These are phyloP conservation scores for Flaveria robusta DNA, from an alignment of 129 eudicot species.

Conservation along the genomic window DNA sequence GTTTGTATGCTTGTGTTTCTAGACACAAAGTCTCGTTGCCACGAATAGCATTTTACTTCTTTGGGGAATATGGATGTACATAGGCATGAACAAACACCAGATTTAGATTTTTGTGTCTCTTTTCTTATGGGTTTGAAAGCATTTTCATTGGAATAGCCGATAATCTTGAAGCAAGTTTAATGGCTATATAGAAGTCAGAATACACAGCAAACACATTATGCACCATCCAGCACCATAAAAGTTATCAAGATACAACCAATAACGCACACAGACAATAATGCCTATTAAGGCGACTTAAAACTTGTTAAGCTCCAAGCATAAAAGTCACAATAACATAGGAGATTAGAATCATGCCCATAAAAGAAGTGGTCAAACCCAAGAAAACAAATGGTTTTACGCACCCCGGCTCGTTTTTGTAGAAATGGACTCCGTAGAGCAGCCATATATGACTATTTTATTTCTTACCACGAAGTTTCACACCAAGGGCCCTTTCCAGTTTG, in stretches of 20 bases:
- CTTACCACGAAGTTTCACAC: constrained; percentile 90
- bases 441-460: constrained; percentile 41
- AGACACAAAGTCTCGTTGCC: too few relatives aligned
- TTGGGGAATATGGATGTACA: too few relatives aligned
- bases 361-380: constrained; percentile 16
- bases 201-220: constrained; percentile 2
- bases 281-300: constrained; percentile 16
- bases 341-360: neutral
- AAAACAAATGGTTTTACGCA: constrained; percentile 31
- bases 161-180: neutral
- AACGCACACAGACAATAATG: neutral
- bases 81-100: too few relatives aligned
- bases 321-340: constrained; percentile 19
- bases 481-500: constrained; percentile 95
- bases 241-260: neutral
- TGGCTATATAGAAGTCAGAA: neutral
- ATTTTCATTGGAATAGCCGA: neutral
- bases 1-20: too few relatives aligned
- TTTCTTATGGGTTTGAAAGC: neutral
- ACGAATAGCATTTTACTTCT: too few relatives aligned
- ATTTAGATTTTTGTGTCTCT: neutral
- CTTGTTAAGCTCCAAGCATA: constrained; percentile 23
- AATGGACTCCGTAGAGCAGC: constrained; percentile 1
- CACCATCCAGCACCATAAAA: constrained; percentile 25
- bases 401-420: constrained; percentile 8